Evolutionary conservation across 2,329 filamentous ascomycete species (phyloP), one percentile per base, ranked within the genome.

Genomic region (Aspergillus aculeatinus): DNA sequence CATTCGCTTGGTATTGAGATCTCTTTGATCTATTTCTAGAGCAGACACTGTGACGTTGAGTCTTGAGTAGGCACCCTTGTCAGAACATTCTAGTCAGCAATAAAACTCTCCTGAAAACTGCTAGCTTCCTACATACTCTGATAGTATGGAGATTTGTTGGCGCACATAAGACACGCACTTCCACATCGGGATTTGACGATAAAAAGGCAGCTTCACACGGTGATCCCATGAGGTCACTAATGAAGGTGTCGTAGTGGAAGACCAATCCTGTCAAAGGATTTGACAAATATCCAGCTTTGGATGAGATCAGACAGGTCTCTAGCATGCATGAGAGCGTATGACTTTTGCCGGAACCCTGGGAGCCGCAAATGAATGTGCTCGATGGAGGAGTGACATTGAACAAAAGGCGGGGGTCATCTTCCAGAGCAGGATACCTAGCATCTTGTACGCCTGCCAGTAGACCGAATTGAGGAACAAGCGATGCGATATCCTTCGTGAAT

Each of bases 181-280:
- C 72, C 21, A 86, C 74, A 0, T 74, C 69, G 0, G 64, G 58
- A 25, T 77, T 65, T 0, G 80, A 80, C 0, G 81, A 76, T 3
- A 89, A 71, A 62, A 81, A 85, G 0, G 86, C 85, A 0, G 83
- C 86, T 68, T 90, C 87, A 58, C 86, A 87, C 0, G 85, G 81
- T 0, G 76, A 76, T 12, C 82, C 82, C 1, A 78, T 73, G 0
- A 70, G 66, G 48, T 83, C 80, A 0, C 79, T 83, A 11, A 79
- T 77, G 61, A 84, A 85, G 0, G 79, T 80, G 63, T 88, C 85
- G 60, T 87, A 89, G 62, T 89, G 86, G 52, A 90, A 89, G 0
- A 90, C 82, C 0, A 90, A 73, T 0, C 84, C 86, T 0, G 85
- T 84, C 0, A 89, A 73, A 1, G 65, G 65, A 3, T 52, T 64